Base-by-base conservation (phyloP, 2,329 filamentous ascomycete genomes). In the Chaetomium olivaceum region DNA sequence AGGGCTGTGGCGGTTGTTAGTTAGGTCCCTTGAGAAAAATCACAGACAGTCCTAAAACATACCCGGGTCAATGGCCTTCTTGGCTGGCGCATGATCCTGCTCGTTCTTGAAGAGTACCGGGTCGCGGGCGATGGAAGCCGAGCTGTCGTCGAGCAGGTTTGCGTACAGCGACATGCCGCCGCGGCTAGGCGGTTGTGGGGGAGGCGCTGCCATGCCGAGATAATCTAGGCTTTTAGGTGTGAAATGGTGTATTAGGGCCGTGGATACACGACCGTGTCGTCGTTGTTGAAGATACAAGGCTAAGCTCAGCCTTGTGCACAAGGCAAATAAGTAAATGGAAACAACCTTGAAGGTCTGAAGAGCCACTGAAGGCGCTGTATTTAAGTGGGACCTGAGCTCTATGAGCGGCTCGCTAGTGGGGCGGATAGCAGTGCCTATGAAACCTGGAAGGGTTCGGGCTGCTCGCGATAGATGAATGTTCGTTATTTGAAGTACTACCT, bases 141-240 rank as follows among this genome's bases (percentile, higher is more conserved):
- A 73, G 43, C 79, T 71, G 65, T 79, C 76, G 23, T 92, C 89
- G 69, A 95, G 86, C 52, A 96, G 85, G 76, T 96, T 91, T 62
- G 91, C 93, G 76, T 97, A 97, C 5, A 96, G 86, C 21, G 91
- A 93, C 70, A 92, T 81, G 64, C 83, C 83, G 64, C 81, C 79
- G 43, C 72, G 68, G 25, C 57, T 54, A 4, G 70, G 66, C 27
- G 70, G 70, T 27, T 64, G 70, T 16, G 69, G 66, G 43, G 62
- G 63, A 46, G 64, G 64, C 43, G 65, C 61, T 25, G 67, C 61
- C 70, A 69, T 70, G 6, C 46, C 48, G 21, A 54, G 23, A 27
- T 14, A 14, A 3, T 36, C 14, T n/a, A 7, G 43, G 7, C 3
- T 14, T 2, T 56, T 27, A 12, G 19, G 3, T 29, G 51, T 19